Base-by-base conservation (phyloP, 108 stramenopile genomes). In the Cyclotella choctawhatcheeana region DNA sequence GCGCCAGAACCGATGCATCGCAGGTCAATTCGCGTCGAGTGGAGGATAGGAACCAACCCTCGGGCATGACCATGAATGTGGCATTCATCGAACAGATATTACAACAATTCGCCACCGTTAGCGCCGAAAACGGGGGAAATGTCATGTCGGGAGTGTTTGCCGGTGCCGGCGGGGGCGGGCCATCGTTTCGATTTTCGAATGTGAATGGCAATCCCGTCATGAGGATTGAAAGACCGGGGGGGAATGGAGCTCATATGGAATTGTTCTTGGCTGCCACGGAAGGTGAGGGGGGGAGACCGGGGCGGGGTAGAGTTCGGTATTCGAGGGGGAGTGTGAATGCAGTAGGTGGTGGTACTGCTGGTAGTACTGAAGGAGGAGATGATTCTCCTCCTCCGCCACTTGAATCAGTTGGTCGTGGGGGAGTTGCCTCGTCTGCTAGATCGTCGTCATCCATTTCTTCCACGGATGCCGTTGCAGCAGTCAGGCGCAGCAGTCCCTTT, bases 11-110 rank as follows among this genome's bases (percentile, higher is more conserved):
- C 17, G 45, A 44, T 3, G 18, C 63, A 32, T 16, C 62, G n/a
- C n/a, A 51, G 24, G 68, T 74, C 34, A 81, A 81, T 31, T 70
- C 80, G 22, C 73, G 80, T n/a, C 54, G 51, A 10, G 80, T 81
- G n/a, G 69, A 81, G 31, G 80, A 81, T 55, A 52, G 80, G 17
- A 74, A 65, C 30, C 80, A 81, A 53, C 73, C 64, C 21, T 37
- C 58, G 17, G 5, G 10, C 37, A 8, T 59, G 37, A 14, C 21
- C 21, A 37, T 70, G 18, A 69, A 58, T 50, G 64, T 58, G 31
- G 77, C 69, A 14, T 26, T 78, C 12, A 24, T 78, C 21, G 67
- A 71, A 45, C 44, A 48, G 12, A 71, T 78, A 31, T 24, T 78
- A 17, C 14, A 60, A n/a, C 51, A 27, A 29, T 26, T 72, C 33